Conservation (phyloP, 2,329 filamentous ascomycete species). For the Penicillium sp. region DNA sequence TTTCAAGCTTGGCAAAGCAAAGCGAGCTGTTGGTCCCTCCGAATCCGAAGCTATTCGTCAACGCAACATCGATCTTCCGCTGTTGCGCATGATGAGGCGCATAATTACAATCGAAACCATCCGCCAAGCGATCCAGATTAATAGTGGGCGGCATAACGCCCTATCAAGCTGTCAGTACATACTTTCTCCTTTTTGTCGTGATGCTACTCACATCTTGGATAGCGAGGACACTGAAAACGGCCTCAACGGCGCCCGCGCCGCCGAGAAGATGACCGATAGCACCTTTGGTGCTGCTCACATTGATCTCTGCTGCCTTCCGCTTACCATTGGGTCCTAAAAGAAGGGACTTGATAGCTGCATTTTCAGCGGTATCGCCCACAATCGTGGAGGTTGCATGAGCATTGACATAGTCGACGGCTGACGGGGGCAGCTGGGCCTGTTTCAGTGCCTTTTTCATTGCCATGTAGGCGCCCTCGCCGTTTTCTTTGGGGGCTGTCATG, state of each 20-base stretch:
- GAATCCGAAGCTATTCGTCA: conserved; percentile 98
- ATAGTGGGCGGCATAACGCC: conserved; percentile 79
- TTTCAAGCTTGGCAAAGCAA: conserved; percentile 57
- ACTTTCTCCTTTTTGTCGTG: background rate
- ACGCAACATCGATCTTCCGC: conserved; percentile 66
- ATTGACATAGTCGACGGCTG: conserved; percentile 83
- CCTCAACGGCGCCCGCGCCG: conserved; percentile 86
- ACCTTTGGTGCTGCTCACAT: conserved; percentile 91
- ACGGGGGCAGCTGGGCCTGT: conserved; percentile 67
- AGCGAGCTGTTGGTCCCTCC: conserved; percentile 92
- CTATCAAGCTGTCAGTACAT: conserved; percentile 45
- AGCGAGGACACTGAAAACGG: conserved; percentile 77
- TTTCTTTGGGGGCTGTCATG: conserved; percentile 82
- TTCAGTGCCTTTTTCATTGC: conserved; percentile 83
- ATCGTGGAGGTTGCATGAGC: conserved; percentile 88
- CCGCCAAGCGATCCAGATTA: conserved; percentile 68
- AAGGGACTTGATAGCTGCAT: conserved; percentile 72
- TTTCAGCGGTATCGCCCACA: conserved; percentile 86
- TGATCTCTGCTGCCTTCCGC: conserved; percentile 61
- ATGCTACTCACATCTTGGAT: conserved; percentile 66
- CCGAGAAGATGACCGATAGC: conserved; percentile 89
- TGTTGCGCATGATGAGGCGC: conserved; percentile 70
- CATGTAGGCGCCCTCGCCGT: conserved; percentile 75
- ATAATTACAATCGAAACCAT: conserved; percentile 78
- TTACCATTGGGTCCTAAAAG: conserved; percentile 72